Base-by-base conservation (phyloP, 2,329 filamentous ascomycete species). In the Aspergillus spinulosporus region DNA sequence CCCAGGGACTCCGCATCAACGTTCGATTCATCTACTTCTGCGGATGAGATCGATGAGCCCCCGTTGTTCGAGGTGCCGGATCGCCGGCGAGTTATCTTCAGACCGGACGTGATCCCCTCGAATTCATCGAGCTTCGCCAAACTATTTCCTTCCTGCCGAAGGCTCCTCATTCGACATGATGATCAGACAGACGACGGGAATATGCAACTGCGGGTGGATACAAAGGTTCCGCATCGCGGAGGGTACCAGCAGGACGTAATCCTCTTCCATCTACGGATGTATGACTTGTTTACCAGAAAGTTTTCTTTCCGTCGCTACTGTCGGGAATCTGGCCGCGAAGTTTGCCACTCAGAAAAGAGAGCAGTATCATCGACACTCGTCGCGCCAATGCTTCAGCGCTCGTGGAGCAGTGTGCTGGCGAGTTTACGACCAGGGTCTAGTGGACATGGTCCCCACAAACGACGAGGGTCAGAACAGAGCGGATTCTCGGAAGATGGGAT, bases 221-320 rank as follows among this genome's bases (percentile, higher is more conserved):
- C 90, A 4, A 80, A 89, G 60, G 83, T 90, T 45, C 75, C 78
- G 28, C 76, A 78, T 28, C 81, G 82, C 28, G 82, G 83, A 40
- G 80, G 81, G 42, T 75, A 76, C 51, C 83, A 83, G 61, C 83
- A 86, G 60, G 85, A 85, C 64, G 84, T 89, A 66, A 90, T 86
- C 4, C 86, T 99, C 48, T 97, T 97, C 76, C 93, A 99, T 73
- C 80, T 97, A 58, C 89, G 92, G 66, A 96, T 99, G 91, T 88
- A 96, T 71, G 91, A 97, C 72, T 78, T 97, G 54, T 87, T 86
- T 21, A 21, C 21, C 21, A 21, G 21, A 21, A 21, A 96, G 59
- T 97, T 96, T 74, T 96, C 92, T 1, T 81, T 97, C 29, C 87
- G 93, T 31, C 86, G 93, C 47, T 97, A 99, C 74, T 94, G 90